Evolutionary conservation across 371 early-diverging fungal genomes (phyloP), one percentile per base, ranked within the genome.

Genomic region (Synchytrium microbalum): DNA sequence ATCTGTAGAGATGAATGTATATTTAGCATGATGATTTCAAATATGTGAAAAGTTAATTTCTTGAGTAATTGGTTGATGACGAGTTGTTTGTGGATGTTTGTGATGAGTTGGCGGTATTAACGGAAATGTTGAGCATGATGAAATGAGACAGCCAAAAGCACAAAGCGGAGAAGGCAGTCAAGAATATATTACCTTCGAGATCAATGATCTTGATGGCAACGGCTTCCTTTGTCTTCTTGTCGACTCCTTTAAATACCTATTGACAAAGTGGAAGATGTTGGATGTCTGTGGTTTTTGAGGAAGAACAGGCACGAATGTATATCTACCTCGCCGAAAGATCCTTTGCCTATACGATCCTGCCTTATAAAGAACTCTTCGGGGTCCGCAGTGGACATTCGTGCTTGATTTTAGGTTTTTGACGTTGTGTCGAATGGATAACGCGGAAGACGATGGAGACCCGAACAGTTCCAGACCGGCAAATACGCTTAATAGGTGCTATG

Each of bases 121-220:
- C 19, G 56, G 30, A n/a, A n/a, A n/a, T n/a, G n/a, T n/a, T n/a
- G n/a, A n/a, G n/a, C n/a, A n/a, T n/a, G n/a, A n/a, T n/a, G n/a
- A 14, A 13, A 51, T 51, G 51, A 51, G n/a, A 51, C 14, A 51
- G 13, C 13, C 13, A 51, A 51, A 51, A 51, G 51, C 51, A 51
- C 51, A 13, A 14, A 14, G 14, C 14, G 13, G 14, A 51, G n/a
- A 13, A 13, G 13, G 14, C 51, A 51, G 13, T 14, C 51, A 14
- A 26, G 59, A 13, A 24, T 13, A 55, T 30, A 13, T 10, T 23
- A 54, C 62, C 61, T 31, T 93, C 94, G 28, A 95, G 78, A 69
- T 93, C 92, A 70, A 93, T 92, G 51, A 92, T 85, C 72, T 95
- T 95, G 70, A 95, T 92, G 13, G 95, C 95, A 23, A 95, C 92